A percentile compares a stretch with the other conserved stretches of the same genome.
Conservation (phyloP, 2,329 filamentous ascomycete species). For the Beauveria sp. region DNA sequence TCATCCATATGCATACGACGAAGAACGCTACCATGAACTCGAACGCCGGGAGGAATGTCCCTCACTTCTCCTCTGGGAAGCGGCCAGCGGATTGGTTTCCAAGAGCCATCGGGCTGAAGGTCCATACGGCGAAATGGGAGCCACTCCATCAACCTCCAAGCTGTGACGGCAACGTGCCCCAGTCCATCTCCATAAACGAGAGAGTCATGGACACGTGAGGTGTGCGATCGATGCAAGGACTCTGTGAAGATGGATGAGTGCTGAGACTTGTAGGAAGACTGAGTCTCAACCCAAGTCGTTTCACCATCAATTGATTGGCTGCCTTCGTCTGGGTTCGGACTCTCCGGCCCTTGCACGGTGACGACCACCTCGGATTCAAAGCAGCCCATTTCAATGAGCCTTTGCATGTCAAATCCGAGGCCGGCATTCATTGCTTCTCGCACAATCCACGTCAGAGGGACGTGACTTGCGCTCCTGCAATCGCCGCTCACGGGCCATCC, state of each 20-base stretch:
- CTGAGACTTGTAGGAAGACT: neutral
- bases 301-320: neutral
- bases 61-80: conserved; percentile 69
- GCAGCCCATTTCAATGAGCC: conserved; percentile 60
- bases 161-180: conserved; percentile 44
- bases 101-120: conserved; percentile 61
- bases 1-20: conserved; percentile 58
- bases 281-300: neutral
- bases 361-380: conserved; percentile 23
- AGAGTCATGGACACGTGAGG: conserved; percentile 60
- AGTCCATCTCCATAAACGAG: conserved; percentile 57
- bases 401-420: conserved; percentile 60
- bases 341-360: neutral
- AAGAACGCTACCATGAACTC: conserved; percentile 68
- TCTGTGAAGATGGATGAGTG: conserved; percentile 38
- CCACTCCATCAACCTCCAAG: conserved; percentile 76
- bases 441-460: conserved; percentile 65
- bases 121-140: conserved; percentile 78
- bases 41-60: conserved; percentile 63
- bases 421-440: conserved; percentile 53
- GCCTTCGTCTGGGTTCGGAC: neutral
- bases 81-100: conserved; percentile 76
- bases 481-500: conserved; percentile 56
- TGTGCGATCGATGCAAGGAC: conserved; percentile 35
- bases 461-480: conserved; percentile 58